phyloP scores from a whole-genome alignment of 2,329 filamentous ascomycete species.

The Botrytis porri region DNA sequence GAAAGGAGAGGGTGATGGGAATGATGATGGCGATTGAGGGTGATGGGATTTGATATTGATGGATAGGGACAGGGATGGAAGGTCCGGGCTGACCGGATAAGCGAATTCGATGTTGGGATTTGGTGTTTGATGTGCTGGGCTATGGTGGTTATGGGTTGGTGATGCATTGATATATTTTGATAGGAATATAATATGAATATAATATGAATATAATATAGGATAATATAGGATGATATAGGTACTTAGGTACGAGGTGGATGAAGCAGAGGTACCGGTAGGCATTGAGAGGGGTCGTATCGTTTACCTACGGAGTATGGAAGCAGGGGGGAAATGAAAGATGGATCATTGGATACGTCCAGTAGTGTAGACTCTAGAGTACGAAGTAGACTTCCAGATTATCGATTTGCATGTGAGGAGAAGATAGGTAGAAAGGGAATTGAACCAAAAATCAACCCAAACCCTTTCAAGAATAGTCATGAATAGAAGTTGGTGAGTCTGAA shows the following conservation, averaged over 20 bases:
- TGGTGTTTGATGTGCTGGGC: no score
- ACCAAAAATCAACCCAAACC: not conserved
- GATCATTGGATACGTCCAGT: not conserved
- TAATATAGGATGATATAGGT: not conserved
- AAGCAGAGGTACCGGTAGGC: not conserved
- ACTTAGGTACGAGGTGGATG: not conserved
- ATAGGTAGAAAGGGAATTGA: not conserved
- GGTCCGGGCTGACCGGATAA: not conserved
- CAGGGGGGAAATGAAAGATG: not conserved
- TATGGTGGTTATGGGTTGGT: not conserved
- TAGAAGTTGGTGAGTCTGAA: not conserved
- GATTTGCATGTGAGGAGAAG: constrained; percentile 1
- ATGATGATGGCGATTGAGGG: not conserved
- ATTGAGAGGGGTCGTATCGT: not conserved
- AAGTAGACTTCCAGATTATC: not conserved
- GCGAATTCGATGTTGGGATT: no score
- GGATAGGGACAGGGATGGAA: not conserved
- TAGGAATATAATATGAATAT: no score
- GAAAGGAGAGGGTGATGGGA: not conserved
- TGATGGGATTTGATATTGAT: not conserved
- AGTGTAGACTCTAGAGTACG: not conserved
- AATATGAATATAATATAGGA: not conserved
- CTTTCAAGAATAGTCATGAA: not conserved
- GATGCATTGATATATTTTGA: not conserved
- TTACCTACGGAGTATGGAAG: not conserved